Base-by-base conservation (phyloP, 163 green algal genomes). In the Trebouxiophyceae sp. region DNA sequence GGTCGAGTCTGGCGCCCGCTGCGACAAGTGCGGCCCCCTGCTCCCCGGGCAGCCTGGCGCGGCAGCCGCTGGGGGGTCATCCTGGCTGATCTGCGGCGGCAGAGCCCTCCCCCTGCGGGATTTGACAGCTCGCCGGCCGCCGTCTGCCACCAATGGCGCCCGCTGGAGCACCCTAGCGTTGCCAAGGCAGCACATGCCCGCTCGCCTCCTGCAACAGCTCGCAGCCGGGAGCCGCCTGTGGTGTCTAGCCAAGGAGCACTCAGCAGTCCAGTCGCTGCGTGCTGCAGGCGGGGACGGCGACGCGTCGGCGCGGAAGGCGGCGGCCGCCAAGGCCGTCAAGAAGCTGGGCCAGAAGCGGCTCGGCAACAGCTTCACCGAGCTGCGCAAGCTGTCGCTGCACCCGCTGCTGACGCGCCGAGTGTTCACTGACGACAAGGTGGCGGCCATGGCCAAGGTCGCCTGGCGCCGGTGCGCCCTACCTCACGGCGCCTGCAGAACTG, bases 331-430 rank as follows among this genome's bases (percentile, higher is more conserved):
- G 33, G 57, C 67, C 1, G 26, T 69, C 27, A 71, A 69, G 56
- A 78, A 79, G 30, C 73, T 93, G 63, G 83, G 87, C 63, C 76
- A 68, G 63, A 72, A 80, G 61, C 77, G 84, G 50, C 78, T 95
- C 54, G 82, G 74, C 72, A 91, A 95, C 81, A 87, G 95, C 62
- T 97, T 97, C 72, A 88, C 81, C 0, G 84, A 96, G 77, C 80
- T 96, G 61, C 79, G 89, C 59, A 96, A 97, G 80, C 81, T 96
- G 26, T 87, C 90, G 45, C 89, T 95, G 78, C 89, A 98, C 79
- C 92, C 91, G 34, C 80, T 97, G 73, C 86, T 98, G 34, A 74
- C 95, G 26, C 83, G 92, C 28, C 66, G 72, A 44, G 61, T 75
- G 19, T 97, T 85, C 76, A 77, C 58, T 2, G 84, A 96, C 54